Base-by-base conservation (phyloP, 306 rosid genomes). In the Oxytropis ochrocephala region DNA sequence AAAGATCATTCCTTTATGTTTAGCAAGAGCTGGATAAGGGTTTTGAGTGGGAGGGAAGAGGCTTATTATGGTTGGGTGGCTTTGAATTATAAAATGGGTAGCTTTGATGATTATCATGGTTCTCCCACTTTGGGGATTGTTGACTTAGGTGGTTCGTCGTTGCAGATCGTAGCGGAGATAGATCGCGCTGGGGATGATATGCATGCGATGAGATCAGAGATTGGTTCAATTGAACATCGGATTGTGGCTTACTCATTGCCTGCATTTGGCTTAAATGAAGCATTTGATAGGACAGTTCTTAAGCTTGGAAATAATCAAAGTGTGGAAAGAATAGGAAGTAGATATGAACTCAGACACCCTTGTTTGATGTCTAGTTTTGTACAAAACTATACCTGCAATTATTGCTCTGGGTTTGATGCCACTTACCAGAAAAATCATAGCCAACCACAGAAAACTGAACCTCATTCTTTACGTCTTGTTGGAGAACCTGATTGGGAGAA, bases 51-150 rank as follows among this genome's bases (percentile, higher is more conserved):
- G 73, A 81, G 60, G 30, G 96, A 92, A 63, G 97, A 89, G 68
- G 97, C 97, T 70, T 86, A 90, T 70, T 90, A 89, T 81, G 96
- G 95, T 46, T 89, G 96, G 97, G 84, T 92, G 41, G 96, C 96
- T 72, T 83, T 89, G 80, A 89, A 89, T 59, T 89, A 85, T 35
- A 87, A 81, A 81, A 85, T 85, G 90, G 91, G 84, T 24, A 74
- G 73, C 24, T 82, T 89, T 63, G 49, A 38, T 76, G 72, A 39
- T 65, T 48, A 73, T 73, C 64, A 73, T 4, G 57, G 73, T 53
- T 53, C 81, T 16, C 80, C 89, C 19, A 81, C 87, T 53, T 84
- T 83, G 83, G 97, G 95, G 39, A 84, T 92, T 76, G 81, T 87
- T 60, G 97, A 89, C 85, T 75, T 92, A 79, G 96, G 96, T 66